A percentile compares a stretch with the other conserved stretches of the same genome.
These are phyloP conservation scores for Cardamine occulta DNA, from an alignment of 345 rosid species.

Conservation along the genomic window DNA sequence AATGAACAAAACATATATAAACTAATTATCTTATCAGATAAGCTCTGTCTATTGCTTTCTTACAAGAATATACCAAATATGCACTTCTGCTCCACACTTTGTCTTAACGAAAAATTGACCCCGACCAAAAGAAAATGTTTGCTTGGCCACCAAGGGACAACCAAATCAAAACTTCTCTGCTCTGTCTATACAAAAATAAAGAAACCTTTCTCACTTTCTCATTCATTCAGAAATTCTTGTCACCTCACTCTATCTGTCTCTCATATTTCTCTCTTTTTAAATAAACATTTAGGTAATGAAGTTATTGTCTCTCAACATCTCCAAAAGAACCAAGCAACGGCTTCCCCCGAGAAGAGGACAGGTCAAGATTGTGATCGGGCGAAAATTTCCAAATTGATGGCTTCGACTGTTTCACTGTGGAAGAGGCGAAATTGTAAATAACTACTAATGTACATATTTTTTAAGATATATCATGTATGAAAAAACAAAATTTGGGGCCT, in stretches of 20 bases:
- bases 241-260: not conserved
- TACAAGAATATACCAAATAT: constrained; percentile 10
- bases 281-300: not conserved
- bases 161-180: not conserved
- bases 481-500: not conserved
- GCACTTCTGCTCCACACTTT: not conserved
- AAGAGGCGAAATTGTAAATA: constrained; percentile 18
- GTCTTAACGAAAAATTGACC: not conserved
- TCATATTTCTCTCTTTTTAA: not conserved
- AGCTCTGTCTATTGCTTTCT: not conserved
- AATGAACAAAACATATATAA: not conserved
- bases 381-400: not conserved
- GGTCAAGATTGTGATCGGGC: not conserved
- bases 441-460: not conserved
- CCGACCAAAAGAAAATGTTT: too few species aligned
- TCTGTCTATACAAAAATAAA: not conserved
- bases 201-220: not conserved
- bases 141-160: not conserved
- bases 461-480: not conserved
- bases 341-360: constrained; percentile 22
- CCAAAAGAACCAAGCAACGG: not conserved
- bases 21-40: not conserved
- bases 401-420: not conserved
- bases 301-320: not conserved
- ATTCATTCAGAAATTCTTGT: not conserved